Base-by-base conservation (phyloP, 2,329 filamentous ascomycete species). In the Westerdykella sp. region DNA sequence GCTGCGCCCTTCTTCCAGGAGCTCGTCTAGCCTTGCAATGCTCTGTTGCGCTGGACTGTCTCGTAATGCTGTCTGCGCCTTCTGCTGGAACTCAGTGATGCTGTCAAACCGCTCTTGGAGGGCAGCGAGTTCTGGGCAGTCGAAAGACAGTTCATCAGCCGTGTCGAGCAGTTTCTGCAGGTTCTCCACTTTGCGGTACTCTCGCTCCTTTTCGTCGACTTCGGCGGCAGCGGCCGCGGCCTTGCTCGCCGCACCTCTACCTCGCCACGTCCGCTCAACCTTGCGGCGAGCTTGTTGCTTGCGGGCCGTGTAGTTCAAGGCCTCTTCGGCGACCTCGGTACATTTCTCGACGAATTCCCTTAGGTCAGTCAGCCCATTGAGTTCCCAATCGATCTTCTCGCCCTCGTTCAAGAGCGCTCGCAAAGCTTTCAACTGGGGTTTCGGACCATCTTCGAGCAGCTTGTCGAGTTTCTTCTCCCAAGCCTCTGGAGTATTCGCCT, bases 201-300 rank as follows among this genome's bases (percentile, higher is more conserved):
- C 90, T 54, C 83, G 83, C 59, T 87, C 83, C 48, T 80, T 79
- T 62, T 96, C 87, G 68, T 95, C 93, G 55, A 85, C 77, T 59
- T 96, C 90, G 42, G 85, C 80, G 40, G 82, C 84, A 15, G 59
- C 54, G 1, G 50, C 51, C 6, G 36, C 36, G 14, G 55, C 51
- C 44, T 63, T 64, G 66, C 85, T 91, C 40, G 83, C 76, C 40
- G 69, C 69, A 55, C 79, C 79, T 43, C 82, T 79, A 44, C 81
- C 79, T 51, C 88, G 85, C 81, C 85, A 93, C 36, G 79, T 80
- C 62, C 88, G 93, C 59, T 96, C 91, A 66, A 85, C 95, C 70
- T 97, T 97, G 48, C 91, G 87, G 50, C 93, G 85, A 62, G 94
- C 95, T 69, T 96, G 91, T 71, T 96, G 91, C 72, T 98, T 98